phyloP scores from a whole-genome alignment of 805 yeast genomes.

The Brettanomyces sp. region DNA sequence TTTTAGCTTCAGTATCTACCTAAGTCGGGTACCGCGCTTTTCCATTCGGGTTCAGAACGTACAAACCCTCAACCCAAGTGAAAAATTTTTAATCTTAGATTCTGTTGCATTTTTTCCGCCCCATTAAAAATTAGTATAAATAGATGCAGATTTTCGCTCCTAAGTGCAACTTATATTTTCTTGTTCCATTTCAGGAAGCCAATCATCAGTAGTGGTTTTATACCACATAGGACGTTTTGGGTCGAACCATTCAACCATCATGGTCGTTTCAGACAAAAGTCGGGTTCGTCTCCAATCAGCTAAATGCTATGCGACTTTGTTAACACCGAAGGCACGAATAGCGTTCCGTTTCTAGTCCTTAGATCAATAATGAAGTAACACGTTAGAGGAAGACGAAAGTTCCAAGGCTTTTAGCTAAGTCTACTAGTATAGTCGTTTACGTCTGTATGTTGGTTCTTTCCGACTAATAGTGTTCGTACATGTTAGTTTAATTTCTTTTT shows the following conservation, averaged over 20 bases:
- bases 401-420: neutral
- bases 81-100: neutral
- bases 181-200: neutral
- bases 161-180: neutral
- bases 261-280: slow-evolving; percentile 21
- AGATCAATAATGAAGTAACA: slow-evolving; percentile 32
- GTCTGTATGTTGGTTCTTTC: slow-evolving; percentile 21
- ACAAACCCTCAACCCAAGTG: neutral
- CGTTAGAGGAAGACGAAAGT: slow-evolving; percentile 25
- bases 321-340: slow-evolving; percentile 66
- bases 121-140: neutral
- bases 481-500: slow-evolving; percentile 4
- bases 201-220: slow-evolving; percentile 73
- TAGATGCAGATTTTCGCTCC: neutral
- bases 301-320: slow-evolving; percentile 62
- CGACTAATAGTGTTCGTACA: slow-evolving; percentile 49
- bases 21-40: too few relatives aligned
- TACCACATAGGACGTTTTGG: slow-evolving; percentile 36
- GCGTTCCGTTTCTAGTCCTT: slow-evolving; percentile 73
- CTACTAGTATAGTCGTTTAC: too few relatives aligned
- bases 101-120: slow-evolving; percentile 3
- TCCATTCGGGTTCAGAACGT: too few relatives aligned
- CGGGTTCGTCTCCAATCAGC: slow-evolving; percentile 37
- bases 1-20: too few relatives aligned
- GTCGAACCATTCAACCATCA: slow-evolving; percentile 31